phyloP scores from a whole-genome alignment of 345 rosid genomes.

The Boechera retrofracta region DNA sequence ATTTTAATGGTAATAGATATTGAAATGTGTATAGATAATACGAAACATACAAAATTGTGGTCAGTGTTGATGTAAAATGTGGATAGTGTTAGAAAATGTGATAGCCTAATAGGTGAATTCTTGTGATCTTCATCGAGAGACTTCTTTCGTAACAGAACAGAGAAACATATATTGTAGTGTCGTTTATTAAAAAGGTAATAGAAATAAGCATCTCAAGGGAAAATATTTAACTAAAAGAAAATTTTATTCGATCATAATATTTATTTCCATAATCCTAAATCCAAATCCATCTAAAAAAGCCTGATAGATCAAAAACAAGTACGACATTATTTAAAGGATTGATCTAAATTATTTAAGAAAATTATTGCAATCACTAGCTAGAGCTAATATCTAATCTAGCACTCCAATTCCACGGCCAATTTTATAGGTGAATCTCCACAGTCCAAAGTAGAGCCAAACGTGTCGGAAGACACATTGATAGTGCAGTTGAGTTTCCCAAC shows the following conservation, averaged over 20 bases:
- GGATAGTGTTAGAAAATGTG: neutral
- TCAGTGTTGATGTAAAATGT: neutral
- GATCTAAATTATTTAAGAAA: constrained; percentile 30
- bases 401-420: constrained; percentile 40
- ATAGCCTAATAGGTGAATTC: neutral
- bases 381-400: constrained; percentile 37
- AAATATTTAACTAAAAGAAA: neutral
- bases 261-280: constrained; percentile 30
- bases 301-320: neutral
- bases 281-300: neutral
- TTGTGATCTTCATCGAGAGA: neutral
- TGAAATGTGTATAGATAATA: neutral
- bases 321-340: constrained; percentile 22
- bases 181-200: neutral
- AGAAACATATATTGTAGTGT: neutral
- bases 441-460: constrained; percentile 40
- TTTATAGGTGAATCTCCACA: constrained; percentile 38
- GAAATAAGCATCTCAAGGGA: neutral
- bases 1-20: neutral
- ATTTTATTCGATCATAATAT: constrained; percentile 7
- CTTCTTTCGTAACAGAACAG: neutral
- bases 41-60: neutral
- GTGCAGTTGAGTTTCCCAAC: constrained; percentile 43
- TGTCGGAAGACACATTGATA: constrained; percentile 40
- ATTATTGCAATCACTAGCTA: constrained; percentile 32